Conservation (phyloP, 2,329 filamentous ascomycete species). For the Fusarium bulbicola region DNA sequence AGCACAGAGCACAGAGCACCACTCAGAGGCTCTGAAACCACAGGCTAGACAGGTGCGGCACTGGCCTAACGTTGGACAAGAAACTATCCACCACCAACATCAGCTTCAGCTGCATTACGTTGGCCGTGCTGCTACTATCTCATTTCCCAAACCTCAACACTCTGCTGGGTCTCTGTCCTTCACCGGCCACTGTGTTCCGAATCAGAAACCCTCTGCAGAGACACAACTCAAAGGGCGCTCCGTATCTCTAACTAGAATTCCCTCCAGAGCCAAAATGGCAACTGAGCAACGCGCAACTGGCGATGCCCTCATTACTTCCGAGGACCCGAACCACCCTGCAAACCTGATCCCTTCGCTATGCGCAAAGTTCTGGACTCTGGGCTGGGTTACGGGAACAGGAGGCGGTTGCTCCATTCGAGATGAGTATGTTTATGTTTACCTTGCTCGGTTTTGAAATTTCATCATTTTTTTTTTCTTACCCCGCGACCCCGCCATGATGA, state of each 20-base stretch:
- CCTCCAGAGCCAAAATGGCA: slow-evolving; percentile 23
- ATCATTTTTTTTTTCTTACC: slow-evolving; percentile 5
- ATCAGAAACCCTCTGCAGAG: slow-evolving; percentile 1
- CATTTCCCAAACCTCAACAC: slow-evolving; percentile 21
- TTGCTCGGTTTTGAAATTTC: slow-evolving; percentile 9
- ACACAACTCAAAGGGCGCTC: not conserved
- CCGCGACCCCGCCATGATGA: slow-evolving; percentile 26
- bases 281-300: slow-evolving; percentile 28
- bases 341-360: slow-evolving; percentile 95
- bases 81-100: slow-evolving; percentile 23
- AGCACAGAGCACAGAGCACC: slow-evolving; percentile 4
- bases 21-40: slow-evolving; percentile 22
- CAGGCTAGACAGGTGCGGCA: slow-evolving; percentile 23
- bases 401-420: slow-evolving; percentile 81
- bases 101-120: not conserved
- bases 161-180: slow-evolving; percentile 10
- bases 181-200: slow-evolving; percentile 22
- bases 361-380: slow-evolving; percentile 92
- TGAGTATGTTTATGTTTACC: slow-evolving; percentile 57
- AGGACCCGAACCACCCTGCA: slow-evolving; percentile 85
- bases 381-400: slow-evolving; percentile 92
- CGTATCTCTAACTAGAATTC: not conserved
- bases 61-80: slow-evolving; percentile 12
- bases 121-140: slow-evolving; percentile 17
- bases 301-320: slow-evolving; percentile 62